These are phyloP conservation scores for Saccharomycopsis malanga DNA, from an alignment of 805 yeast species.

Conservation along the genomic window DNA sequence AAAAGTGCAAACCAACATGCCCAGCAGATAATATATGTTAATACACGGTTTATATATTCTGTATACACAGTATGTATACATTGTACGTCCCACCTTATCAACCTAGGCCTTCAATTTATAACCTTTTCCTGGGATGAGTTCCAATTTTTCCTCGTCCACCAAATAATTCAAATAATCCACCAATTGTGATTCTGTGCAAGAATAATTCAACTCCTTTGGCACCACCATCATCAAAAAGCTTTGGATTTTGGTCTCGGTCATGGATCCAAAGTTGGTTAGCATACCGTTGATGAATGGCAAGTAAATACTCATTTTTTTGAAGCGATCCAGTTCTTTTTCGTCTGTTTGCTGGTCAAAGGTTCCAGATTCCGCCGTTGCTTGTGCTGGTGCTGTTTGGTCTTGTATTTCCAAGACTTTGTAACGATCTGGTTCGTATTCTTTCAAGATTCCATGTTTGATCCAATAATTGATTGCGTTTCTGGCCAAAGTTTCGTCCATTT, in stretches of 20 bases:
- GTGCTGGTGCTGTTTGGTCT: constrained; percentile 10
- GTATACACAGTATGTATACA: too few species aligned
- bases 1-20: too few species aligned
- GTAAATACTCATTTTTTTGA: constrained; percentile 23
- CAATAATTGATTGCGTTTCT: constrained; percentile 46
- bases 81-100: too few species aligned
- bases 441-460: constrained; percentile 52
- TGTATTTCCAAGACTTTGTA: constrained; percentile 38
- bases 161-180: constrained; percentile 35
- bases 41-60: too few species aligned
- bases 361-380: not conserved
- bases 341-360: not conserved
- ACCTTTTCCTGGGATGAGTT: constrained; percentile 11
- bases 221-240: constrained; percentile 48
- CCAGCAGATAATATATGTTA: too few species aligned
- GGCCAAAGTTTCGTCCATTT: constrained; percentile 38
- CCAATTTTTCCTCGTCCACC: constrained; percentile 39
- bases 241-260: constrained; percentile 44
- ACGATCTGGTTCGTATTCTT: constrained; percentile 31
- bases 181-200: constrained; percentile 35
- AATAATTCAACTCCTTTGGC: constrained; percentile 40
- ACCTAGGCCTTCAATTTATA: constrained; percentile 15
- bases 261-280: constrained; percentile 48
- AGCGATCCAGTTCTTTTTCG: constrained; percentile 27
- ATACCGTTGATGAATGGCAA: constrained; percentile 50